Base-by-base conservation (phyloP, 2,329 filamentous ascomycete species). In the Colletotrichum karsti region DNA sequence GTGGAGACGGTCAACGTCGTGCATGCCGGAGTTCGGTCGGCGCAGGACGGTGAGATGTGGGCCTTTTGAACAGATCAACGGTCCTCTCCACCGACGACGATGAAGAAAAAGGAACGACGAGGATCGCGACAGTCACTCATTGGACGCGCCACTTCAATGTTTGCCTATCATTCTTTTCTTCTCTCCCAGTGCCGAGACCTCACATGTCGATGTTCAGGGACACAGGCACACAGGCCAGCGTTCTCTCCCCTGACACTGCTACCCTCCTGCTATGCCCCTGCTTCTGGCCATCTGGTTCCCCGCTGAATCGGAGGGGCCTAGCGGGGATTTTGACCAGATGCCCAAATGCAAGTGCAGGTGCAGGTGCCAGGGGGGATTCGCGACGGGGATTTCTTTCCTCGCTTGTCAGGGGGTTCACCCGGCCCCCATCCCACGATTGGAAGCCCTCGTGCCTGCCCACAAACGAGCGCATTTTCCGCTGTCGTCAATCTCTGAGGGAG, bases 141-240 rank as follows among this genome's bases (percentile, higher is more conserved):
- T 48, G 46, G 24, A 50, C 20, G 33, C 15, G 33, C 53, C n/a
- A 33, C 33, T 39, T 24, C 44, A 50, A 50, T 65, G 5, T 30
- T 53, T 53, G 50, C 50, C 20, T 42, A 37, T 24, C 46, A 37
- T 53, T 44, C 53, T 48, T 22, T 55, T 30, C 18, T 53, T 39
- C 39, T 48, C 22, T 59, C 42, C 22, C 60, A 68, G 22, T 68
- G 60, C 65, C 65, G 44, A 65, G 61, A 51, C 60, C 44, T 65
- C 46, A 37, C 28, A 64, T 28, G 54, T 57, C 33, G 51, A 64
- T 50, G 46, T 37, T 24, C 54, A 39, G 22, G 30, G 58, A 56
- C 18, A 10, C 30, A 37, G 22, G 30, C 63, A 56, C 18, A 10
- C 30, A 37, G n/a, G 42, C 42, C 28, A 44, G 41, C 51, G 41